A percentile compares a stretch with the other conserved stretches of the same genome.
These are phyloP conservation scores for Lactarius quietus DNA, from an alignment of 768 basidiomycete genomes.

Conservation along the genomic window DNA sequence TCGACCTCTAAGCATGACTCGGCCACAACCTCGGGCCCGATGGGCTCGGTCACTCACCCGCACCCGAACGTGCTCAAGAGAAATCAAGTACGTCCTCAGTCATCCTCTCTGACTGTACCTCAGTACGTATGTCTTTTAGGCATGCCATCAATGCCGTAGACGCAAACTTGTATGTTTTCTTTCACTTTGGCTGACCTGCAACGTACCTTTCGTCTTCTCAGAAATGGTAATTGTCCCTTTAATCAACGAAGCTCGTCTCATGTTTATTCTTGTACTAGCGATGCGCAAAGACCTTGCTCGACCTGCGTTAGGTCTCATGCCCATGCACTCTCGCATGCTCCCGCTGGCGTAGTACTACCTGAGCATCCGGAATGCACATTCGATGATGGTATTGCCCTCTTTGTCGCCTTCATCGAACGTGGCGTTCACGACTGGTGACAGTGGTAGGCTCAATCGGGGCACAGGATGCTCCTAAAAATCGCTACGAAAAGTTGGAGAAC, in stretches of 20 bases:
- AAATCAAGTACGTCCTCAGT: conserved; percentile 33
- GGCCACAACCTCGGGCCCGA: conserved; percentile 25
- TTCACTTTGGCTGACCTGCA: background rate
- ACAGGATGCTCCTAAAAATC: conserved; percentile 53
- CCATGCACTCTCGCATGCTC: conserved; percentile 60
- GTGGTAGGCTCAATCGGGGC: conserved; percentile 36
- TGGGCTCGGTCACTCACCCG: conserved; percentile 21
- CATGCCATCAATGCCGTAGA: conserved; percentile 60
- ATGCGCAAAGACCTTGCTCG: conserved; percentile 72
- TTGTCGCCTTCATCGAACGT: background rate
- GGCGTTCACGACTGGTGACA: conserved; percentile 23
- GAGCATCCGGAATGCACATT: conserved; percentile 69
- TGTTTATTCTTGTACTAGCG: conserved; percentile 39
- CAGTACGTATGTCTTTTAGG: conserved; percentile 25
- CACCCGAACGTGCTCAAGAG: conserved; percentile 29
- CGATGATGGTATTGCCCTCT: conserved; percentile 50
- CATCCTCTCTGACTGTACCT: background rate
- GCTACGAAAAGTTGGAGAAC: conserved; percentile 60
- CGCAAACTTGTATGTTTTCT: conserved; percentile 60
- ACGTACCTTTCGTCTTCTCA: conserved; percentile 9
- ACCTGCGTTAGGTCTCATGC: conserved; percentile 75
- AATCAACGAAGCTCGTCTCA: background rate
- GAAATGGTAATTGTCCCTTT: conserved; percentile 30
- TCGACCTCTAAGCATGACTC: conserved; percentile 18
- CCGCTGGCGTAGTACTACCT: conserved; percentile 52